A percentile compares a stretch with the other conserved stretches of the same genome.
phyloP scores from a whole-genome alignment of 2,329 filamentous ascomycete genomes.

The Neonectria hederae region DNA sequence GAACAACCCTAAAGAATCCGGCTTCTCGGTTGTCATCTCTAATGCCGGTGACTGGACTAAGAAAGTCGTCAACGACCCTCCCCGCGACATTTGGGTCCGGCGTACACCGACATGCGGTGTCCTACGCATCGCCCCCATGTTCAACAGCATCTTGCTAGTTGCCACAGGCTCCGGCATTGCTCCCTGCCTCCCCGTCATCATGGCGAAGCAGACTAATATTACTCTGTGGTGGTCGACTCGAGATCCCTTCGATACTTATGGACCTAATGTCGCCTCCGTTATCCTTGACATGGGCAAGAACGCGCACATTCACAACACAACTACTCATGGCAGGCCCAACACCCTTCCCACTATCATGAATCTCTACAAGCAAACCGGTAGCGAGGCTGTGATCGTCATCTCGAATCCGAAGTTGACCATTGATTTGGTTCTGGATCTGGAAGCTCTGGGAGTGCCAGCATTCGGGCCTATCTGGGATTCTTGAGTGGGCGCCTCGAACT shows the following conservation, averaged over 20 bases:
- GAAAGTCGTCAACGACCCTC: slow-evolving; percentile 69
- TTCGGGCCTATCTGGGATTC: slow-evolving; percentile 76
- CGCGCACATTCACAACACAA: slow-evolving; percentile 72
- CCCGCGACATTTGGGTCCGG: slow-evolving; percentile 68
- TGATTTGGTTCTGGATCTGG: slow-evolving; percentile 71
- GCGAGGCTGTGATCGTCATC: slow-evolving; percentile 76
- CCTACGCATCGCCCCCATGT: slow-evolving; percentile 69
- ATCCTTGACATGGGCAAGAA: slow-evolving; percentile 64
- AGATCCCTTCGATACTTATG: slow-evolving; percentile 67
- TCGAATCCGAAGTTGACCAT: slow-evolving; percentile 71
- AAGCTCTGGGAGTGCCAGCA: slow-evolving; percentile 68
- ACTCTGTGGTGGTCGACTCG: slow-evolving; percentile 72
- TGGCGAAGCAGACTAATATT: slow-evolving; percentile 52
- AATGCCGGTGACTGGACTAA: slow-evolving; percentile 71
- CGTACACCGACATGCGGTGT: slow-evolving; percentile 72
- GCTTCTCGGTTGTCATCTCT: slow-evolving; percentile 72
- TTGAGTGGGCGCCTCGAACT: background rate
- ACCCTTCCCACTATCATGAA: slow-evolving; percentile 54
- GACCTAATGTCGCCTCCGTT: slow-evolving; percentile 59
- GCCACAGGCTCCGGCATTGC: slow-evolving; percentile 77
- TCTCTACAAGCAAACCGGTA: slow-evolving; percentile 59
- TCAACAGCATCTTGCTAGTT: slow-evolving; percentile 68
- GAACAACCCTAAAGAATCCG: slow-evolving; percentile 58
- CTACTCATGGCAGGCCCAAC: slow-evolving; percentile 63
- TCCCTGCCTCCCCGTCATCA: slow-evolving; percentile 61